Evolutionary conservation across 2,329 filamentous ascomycete genomes (phyloP), one percentile per base, ranked within the genome.

Genomic region (Aciculosporium take): DNA sequence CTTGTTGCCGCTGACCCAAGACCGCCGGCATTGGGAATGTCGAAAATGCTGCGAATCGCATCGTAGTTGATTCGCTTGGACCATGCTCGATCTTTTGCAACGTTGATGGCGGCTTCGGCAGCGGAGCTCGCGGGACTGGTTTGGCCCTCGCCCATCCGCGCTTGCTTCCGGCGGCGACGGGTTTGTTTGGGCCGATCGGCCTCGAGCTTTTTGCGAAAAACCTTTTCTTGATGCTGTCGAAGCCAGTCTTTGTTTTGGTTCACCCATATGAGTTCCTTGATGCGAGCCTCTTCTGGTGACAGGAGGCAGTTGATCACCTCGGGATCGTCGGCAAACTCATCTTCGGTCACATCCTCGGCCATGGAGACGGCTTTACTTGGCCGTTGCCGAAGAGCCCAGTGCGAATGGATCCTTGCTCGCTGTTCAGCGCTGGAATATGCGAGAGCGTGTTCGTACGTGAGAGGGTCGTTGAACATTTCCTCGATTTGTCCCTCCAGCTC

Each of bases 231-330:
- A 55, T 93, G 82, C 37, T 79, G 74, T 7, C 89, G 83, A 30
- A 98, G 69, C 74, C 88, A 98, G 50, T 93, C 86, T 57, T 91
- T 87, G 60, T 98, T 96, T 56, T 88, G 80, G 45, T 89, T 88
- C 33, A 94, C 79, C 91, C 91, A 98, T 40, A 96, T 84, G 45
- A 79, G 77, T 59, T 95, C 88, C 59, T 95, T 96, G 55, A 87
- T 76, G 27, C 74, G 74, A 2, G 80, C 75, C 62, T 96, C 88
- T 3, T 76, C 74, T 1, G 79, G 73, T 0, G 72, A 74, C 5
- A 96, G 69, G 28, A 87, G 62, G 54, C 88, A 94, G 51, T 83
- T 83, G 45, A 72, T 66, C 5, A 98, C 86, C 59, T 98, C 91
- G 0, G 79, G 81, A 47, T 98, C 91, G 51, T 93, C 79, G 29